Conservation (phyloP, 1,284 basidiomycete species). For the Austroboletus olivaceoglutinosus region DNA sequence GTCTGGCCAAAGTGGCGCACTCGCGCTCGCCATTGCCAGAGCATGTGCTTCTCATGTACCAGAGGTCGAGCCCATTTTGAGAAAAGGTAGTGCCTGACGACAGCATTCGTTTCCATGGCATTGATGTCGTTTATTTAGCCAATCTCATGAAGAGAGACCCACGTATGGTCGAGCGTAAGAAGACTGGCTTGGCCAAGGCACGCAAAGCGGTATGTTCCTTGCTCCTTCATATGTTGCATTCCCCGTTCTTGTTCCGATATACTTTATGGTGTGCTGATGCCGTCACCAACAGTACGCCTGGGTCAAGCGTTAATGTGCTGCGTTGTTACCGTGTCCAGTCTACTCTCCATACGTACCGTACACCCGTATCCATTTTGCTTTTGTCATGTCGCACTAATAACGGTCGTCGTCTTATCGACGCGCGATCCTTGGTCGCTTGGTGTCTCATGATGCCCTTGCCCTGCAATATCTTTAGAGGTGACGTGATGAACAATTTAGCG, state of each 20-base stretch:
- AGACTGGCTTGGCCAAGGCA: slow-evolving; percentile 89
- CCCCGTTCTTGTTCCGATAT: neutral
- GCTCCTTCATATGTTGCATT: neutral
- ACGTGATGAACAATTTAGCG: neutral
- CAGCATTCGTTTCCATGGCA: neutral
- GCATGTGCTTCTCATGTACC: slow-evolving; percentile 74
- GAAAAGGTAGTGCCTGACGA: slow-evolving; percentile 56
- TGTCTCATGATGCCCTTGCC: no score
- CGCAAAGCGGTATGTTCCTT: slow-evolving; percentile 77
- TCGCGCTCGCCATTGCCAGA: slow-evolving; percentile 82
- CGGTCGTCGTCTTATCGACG: neutral
- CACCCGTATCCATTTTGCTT: neutral
- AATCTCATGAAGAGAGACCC: slow-evolving; percentile 89
- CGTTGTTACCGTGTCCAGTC: neutral
- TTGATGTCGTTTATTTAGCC: slow-evolving; percentile 47
- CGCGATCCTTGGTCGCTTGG: neutral
- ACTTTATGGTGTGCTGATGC: slow-evolving; percentile 1
- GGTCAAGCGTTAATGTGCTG: slow-evolving; percentile 86
- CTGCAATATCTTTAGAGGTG: no score
- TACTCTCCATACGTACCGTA: slow-evolving; percentile 1
- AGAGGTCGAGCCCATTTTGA: slow-evolving; percentile 62
- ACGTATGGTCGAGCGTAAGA: slow-evolving; percentile 97
- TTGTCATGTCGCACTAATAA: slow-evolving; percentile 2
- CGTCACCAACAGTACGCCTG: slow-evolving; percentile 66
- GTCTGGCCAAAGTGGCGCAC: slow-evolving; percentile 88